Conservation (phyloP, 768 basidiomycete species). For the Tylopilus felleus region DNA sequence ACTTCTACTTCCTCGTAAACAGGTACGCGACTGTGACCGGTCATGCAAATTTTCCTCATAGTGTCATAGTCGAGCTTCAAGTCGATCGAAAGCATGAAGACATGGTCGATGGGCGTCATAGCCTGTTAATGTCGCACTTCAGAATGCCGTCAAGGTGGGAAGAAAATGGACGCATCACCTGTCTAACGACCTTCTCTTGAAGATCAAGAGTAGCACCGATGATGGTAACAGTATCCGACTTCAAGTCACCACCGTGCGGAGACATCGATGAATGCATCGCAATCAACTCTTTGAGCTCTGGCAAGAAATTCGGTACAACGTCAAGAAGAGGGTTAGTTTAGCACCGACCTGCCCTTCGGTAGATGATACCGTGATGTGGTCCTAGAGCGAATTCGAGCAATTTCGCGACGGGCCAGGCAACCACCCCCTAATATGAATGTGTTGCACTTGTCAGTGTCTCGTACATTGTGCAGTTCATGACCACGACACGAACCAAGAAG, state of each 20-base stretch:
- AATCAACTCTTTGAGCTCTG: constrained; percentile 85
- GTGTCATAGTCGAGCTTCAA: constrained; percentile 78
- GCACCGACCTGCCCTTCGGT: constrained; percentile 61
- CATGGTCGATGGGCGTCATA: constrained; percentile 76
- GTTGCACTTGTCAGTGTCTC: neutral
- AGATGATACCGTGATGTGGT: constrained; percentile 87
- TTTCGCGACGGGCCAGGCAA: constrained; percentile 87
- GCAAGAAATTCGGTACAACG: neutral
- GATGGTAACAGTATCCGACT: constrained; percentile 83
- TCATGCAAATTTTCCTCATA: constrained; percentile 69
- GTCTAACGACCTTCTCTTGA: constrained; percentile 79
- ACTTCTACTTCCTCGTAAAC: constrained; percentile 77
- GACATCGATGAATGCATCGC: constrained; percentile 78
- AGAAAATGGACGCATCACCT: constrained; percentile 34
- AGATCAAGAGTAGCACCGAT: constrained; percentile 87
- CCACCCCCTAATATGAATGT: constrained; percentile 47
- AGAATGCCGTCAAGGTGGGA: neutral
- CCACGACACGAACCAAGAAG: constrained; percentile 45
- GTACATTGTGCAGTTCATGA: neutral
- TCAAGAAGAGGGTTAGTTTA: neutral
- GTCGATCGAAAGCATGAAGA: constrained; percentile 88
- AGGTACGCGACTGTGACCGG: constrained; percentile 82
- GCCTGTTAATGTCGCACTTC: constrained; percentile 40
- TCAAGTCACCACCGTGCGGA: constrained; percentile 79
- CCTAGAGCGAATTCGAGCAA: constrained; percentile 75